phyloP scores from a whole-genome alignment of 768 basidiomycete species.

The Boletus barrowsii region DNA sequence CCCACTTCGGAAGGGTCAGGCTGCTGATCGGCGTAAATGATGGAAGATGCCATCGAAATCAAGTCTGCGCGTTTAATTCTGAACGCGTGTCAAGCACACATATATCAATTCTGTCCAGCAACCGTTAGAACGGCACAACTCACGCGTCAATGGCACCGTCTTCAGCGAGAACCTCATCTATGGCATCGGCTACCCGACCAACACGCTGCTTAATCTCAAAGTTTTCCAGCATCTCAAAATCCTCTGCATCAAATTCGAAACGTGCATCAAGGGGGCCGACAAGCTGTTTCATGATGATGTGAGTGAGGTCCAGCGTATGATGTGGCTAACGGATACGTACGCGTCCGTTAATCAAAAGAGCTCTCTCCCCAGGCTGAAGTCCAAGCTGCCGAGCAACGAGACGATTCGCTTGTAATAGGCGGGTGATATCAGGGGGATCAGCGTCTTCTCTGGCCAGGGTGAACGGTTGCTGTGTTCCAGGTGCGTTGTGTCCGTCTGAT shows the following conservation, averaged over 20 bases:
- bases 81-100: not conserved
- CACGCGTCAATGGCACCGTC: slow-evolving; percentile 42
- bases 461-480: slow-evolving; percentile 39
- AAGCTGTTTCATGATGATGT: slow-evolving; percentile 44
- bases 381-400: slow-evolving; percentile 53
- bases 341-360: slow-evolving; percentile 77
- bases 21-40: slow-evolving; percentile 66
- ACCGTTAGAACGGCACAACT: slow-evolving; percentile 14
- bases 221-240: slow-evolving; percentile 65
- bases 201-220: slow-evolving; percentile 77
- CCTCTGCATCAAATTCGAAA: slow-evolving; percentile 61
- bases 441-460: slow-evolving; percentile 25
- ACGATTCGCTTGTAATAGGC: slow-evolving; percentile 45
- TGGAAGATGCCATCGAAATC: slow-evolving; percentile 63
- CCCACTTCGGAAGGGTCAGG: slow-evolving; percentile 73
- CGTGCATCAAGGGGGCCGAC: slow-evolving; percentile 62
- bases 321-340: slow-evolving; percentile 40
- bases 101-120: not conserved
- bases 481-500: slow-evolving; percentile 7
- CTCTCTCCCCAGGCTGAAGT: slow-evolving; percentile 58
- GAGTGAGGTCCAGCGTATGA: slow-evolving; percentile 1
- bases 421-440: slow-evolving; percentile 22
- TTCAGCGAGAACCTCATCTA: slow-evolving; percentile 50
- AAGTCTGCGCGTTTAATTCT: slow-evolving; percentile 59
- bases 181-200: slow-evolving; percentile 62